phyloP scores from a whole-genome alignment of 2,329 filamentous ascomycete species.

The Talaromyces islandicus region DNA sequence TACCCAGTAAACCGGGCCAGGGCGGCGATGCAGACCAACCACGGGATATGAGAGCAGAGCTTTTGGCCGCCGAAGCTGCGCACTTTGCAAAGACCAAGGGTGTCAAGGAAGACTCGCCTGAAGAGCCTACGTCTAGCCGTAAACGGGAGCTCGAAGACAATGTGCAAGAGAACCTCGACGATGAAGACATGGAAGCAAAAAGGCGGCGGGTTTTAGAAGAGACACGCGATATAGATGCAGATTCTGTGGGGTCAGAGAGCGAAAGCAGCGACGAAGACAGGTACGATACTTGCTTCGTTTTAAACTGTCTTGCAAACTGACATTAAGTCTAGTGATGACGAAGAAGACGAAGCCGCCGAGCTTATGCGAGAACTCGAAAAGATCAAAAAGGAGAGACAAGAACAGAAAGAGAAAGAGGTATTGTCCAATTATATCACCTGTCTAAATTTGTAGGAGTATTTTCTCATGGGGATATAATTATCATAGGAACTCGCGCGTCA shows the following conservation, averaged over 20 bases:
- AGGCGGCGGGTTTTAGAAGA: conserved; percentile 81
- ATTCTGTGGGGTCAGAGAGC: conserved; percentile 59
- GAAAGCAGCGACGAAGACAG: conserved; percentile 58
- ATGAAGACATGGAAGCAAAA: conserved; percentile 73
- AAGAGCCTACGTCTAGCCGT: conserved; percentile 35
- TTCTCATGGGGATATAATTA: conserved; percentile 12
- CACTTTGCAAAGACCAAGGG: conserved; percentile 83
- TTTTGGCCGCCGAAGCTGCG: conserved; percentile 79
- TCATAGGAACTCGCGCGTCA: conserved; percentile 68
- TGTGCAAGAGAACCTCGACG: conserved; percentile 31
- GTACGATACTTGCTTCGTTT: conserved; percentile 24
- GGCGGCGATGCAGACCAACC: conserved; percentile 69
- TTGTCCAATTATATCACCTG: conserved; percentile 3
- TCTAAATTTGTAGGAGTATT: not conserved
- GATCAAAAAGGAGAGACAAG: conserved; percentile 79
- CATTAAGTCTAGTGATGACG: conserved; percentile 51
- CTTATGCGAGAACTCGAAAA: conserved; percentile 90
- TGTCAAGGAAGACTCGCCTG: conserved; percentile 39
- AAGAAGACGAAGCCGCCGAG: conserved; percentile 80
- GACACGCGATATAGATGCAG: conserved; percentile 79
- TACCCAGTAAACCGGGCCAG: conserved; percentile 69
- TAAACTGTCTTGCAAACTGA: conserved; percentile 3
- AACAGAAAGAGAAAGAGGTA: conserved; percentile 70
- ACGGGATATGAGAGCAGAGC: conserved; percentile 82
- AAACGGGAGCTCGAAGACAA: conserved; percentile 62